These are phyloP conservation scores for Panus rudis DNA, from an alignment of 768 basidiomycete species.

Conservation along the genomic window DNA sequence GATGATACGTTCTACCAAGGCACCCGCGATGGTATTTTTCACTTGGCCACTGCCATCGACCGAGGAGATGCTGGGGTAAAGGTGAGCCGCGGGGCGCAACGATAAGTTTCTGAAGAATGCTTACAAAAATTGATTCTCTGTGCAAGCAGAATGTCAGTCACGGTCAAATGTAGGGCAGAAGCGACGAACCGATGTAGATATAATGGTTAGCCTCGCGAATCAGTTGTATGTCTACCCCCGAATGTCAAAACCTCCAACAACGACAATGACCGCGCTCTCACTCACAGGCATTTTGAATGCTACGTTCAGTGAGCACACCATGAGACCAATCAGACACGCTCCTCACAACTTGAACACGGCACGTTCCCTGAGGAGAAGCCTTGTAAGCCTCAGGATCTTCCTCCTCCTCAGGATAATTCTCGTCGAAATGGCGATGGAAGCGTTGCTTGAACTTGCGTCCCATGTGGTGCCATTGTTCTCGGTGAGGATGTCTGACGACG, in stretches of 20 bases:
- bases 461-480: slow-evolving; percentile 48
- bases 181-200: slow-evolving; percentile 81
- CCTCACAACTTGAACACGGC: slow-evolving; percentile 74
- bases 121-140: slow-evolving; percentile 85
- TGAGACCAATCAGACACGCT: slow-evolving; percentile 93
- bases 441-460: slow-evolving; percentile 58
- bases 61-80: slow-evolving; percentile 59
- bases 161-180: background rate
- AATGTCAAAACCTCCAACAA: background rate
- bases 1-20: slow-evolving; percentile 80
- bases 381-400: slow-evolving; percentile 36
- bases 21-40: slow-evolving; percentile 76
- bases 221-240: slow-evolving; percentile 54
- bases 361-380: slow-evolving; percentile 41
- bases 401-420: slow-evolving; percentile 23
- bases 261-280: slow-evolving; percentile 11
- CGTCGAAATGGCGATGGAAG: slow-evolving; percentile 39
- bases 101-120: slow-evolving; percentile 18
- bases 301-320: slow-evolving; percentile 82
- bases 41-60: slow-evolving; percentile 58
- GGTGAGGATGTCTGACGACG: slow-evolving; percentile 66
- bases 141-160: background rate
- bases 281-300: slow-evolving; percentile 91
- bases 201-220: slow-evolving; percentile 83
- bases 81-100: background rate